Conservation (phyloP, 2,329 filamentous ascomycete species). For the Ascochyta fabae region DNA sequence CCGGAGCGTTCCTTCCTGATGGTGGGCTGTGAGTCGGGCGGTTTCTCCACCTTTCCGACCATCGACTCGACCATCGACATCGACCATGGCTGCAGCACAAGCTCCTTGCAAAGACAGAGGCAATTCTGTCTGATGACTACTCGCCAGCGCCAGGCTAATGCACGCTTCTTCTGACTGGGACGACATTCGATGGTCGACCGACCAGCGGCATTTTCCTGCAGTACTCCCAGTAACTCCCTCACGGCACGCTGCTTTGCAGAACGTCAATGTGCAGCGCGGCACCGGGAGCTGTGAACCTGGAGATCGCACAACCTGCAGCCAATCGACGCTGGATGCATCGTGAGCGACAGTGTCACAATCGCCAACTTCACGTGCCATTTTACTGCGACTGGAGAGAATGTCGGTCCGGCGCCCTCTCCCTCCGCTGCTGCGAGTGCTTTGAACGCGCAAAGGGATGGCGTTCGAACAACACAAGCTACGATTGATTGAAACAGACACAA, state of each 20-base stretch:
- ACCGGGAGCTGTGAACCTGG: constrained; percentile 23
- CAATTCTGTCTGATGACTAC: constrained; percentile 4
- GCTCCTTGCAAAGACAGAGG: no score
- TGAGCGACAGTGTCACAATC: not conserved
- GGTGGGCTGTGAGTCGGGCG: constrained; percentile 5
- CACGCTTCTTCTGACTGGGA: constrained; percentile 11
- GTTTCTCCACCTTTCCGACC: constrained; percentile 5
- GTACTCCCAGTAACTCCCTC: constrained; percentile 21
- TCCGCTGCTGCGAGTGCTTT: not conserved
- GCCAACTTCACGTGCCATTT: constrained; percentile 19
- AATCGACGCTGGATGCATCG: constrained; percentile 13
- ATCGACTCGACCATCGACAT: not conserved
- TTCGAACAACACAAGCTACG: not conserved
- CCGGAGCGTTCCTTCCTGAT: constrained; percentile 14
- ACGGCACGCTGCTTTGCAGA: constrained; percentile 9
- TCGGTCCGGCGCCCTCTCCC: constrained; percentile 17
- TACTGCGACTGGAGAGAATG: constrained; percentile 15
- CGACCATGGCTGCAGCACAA: no score
- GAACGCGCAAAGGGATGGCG: not conserved
- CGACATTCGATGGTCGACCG: constrained; percentile 3
- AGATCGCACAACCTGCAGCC: constrained; percentile 22
- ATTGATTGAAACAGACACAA: not conserved
- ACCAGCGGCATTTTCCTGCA: constrained; percentile 20
- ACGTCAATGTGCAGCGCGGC: constrained; percentile 30
- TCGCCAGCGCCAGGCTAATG: constrained; percentile 19